Evolutionary conservation across 202 grass and related monocot genomes (phyloP).

Genomic region (Zizania palustris): DNA sequence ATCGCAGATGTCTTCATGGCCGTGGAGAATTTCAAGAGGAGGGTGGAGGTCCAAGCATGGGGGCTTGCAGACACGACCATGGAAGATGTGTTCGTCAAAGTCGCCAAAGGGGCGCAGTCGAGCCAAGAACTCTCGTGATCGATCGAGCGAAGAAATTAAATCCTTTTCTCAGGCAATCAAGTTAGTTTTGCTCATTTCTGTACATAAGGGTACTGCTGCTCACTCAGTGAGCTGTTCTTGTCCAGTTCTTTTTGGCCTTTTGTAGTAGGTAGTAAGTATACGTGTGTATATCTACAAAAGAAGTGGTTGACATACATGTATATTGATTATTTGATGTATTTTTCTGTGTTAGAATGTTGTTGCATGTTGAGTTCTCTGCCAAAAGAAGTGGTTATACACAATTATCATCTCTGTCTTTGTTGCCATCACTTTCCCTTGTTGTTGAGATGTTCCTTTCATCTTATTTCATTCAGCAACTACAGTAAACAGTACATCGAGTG

Average conservation of each 20-base stretch:
- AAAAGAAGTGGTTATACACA: too few species aligned
- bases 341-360: background rate
- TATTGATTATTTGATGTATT: background rate
- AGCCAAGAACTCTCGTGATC: conserved; percentile 42
- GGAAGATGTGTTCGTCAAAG: conserved; percentile 68
- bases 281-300: background rate
- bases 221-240: background rate
- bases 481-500: background rate
- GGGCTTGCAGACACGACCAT: conserved; percentile 67
- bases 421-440: background rate
- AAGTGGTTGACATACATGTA: background rate
- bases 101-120: conserved; percentile 53
- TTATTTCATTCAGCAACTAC: background rate
- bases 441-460: conserved; percentile 7
- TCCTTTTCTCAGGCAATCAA: conserved; percentile 20
- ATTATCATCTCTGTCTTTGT: background rate
- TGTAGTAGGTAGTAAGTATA: background rate
- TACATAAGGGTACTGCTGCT: background rate
- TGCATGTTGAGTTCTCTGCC: too few species aligned
- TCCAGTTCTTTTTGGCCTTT: background rate
- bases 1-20: conserved; percentile 59
- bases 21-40: conserved; percentile 50
- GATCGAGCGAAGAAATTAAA: background rate
- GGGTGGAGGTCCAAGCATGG: conserved; percentile 58
- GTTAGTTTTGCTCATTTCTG: background rate